phyloP scores from a whole-genome alignment of 805 yeast genomes.

The Kodamaea kakaduensis region DNA sequence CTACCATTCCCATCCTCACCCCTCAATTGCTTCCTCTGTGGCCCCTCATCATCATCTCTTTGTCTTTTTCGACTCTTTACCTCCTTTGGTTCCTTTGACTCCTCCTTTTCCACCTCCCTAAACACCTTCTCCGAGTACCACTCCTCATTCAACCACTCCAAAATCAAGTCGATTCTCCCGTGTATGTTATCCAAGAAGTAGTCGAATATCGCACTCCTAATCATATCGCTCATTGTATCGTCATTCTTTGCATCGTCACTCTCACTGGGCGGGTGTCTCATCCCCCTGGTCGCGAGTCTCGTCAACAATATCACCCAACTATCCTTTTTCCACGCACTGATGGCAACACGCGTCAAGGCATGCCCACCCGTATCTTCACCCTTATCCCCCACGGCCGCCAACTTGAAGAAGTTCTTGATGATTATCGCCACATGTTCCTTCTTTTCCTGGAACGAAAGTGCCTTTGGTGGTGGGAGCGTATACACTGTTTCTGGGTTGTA shows the following conservation, averaged over 20 bases:
- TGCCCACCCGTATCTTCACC: conserved; percentile 16
- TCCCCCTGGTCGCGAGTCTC: conserved; percentile 80
- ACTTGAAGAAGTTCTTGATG: conserved; percentile 53
- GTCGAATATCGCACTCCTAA: conserved; percentile 67
- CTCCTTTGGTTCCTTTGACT: conserved; percentile 13
- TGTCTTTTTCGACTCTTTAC: conserved; percentile 12
- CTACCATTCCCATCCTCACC: too few relatives aligned
- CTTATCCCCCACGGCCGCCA: conserved; percentile 33
- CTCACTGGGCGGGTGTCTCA: conserved; percentile 27
- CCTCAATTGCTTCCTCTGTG: too few relatives aligned
- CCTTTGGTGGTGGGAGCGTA: conserved; percentile 55
- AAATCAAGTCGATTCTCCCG: conserved; percentile 64
- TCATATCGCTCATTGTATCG: conserved; percentile 50
- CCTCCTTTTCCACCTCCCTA: conserved; percentile 25
- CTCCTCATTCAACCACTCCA: conserved; percentile 95
- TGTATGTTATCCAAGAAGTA: conserved; percentile 73
- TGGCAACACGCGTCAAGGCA: conserved; percentile 52
- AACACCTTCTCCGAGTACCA: conserved; percentile 65
- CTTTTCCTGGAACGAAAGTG: conserved; percentile 50
- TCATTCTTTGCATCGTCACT: conserved; percentile 25
- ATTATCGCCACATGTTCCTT: conserved; percentile 54
- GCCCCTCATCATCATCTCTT: conserved; percentile 15
- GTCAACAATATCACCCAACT: conserved; percentile 76
- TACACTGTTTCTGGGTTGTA: conserved; percentile 42
- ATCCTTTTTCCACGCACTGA: conserved; percentile 50